Evolutionary conservation across 2,329 filamentous ascomycete genomes (phyloP), one percentile per base, ranked within the genome.

Genomic region (Colletotrichum sp.): DNA sequence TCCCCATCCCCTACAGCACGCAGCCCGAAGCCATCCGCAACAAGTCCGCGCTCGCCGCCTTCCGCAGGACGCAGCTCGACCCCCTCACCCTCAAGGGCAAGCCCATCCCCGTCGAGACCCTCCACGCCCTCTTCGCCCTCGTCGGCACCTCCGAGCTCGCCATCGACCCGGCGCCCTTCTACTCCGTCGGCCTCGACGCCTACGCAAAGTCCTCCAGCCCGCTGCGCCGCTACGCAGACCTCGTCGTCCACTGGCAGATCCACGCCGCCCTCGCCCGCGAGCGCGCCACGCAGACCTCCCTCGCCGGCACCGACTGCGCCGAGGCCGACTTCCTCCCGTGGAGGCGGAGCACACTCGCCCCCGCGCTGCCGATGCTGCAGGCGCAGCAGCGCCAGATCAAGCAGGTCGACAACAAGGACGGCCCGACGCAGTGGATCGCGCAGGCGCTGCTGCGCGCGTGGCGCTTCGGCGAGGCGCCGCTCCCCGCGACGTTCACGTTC

Each of bases 161-260:
- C 10, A 85, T 89, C n/a, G 83, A 81, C 4, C 88, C 92, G 0
- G 89, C 87, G 10, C 89, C 89, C 7, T 89, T 93, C 82, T 88
- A 90, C 76, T 85, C 89, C 60, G 86, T 93, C 74, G 93, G 92
- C 21, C 81, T 90, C 3, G 87, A 91, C 70, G 89, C 90, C 84
- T 93, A 94, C 82, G 85, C 90, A 74, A 93, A 92, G 78, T 89
- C 89, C 52, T 94, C 93, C 9, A 93, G 90, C 66, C 93, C 93
- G 21, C 86, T 94, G n/a, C 91, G 93, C 39, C 89, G 93, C 59
- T 94, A 89, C 82, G 83, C 86, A 7, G 93, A 94, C 82, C 84
- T 94, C 63, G 81, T 94, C 36, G 88, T 90, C 3, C 92, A 94
- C 83, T 94, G 91, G 91, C 92, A 94, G 82, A 90, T 94, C 77